phyloP scores from a whole-genome alignment of 1,139 yeast genomes.

The Groenewaldozyma sp. region DNA sequence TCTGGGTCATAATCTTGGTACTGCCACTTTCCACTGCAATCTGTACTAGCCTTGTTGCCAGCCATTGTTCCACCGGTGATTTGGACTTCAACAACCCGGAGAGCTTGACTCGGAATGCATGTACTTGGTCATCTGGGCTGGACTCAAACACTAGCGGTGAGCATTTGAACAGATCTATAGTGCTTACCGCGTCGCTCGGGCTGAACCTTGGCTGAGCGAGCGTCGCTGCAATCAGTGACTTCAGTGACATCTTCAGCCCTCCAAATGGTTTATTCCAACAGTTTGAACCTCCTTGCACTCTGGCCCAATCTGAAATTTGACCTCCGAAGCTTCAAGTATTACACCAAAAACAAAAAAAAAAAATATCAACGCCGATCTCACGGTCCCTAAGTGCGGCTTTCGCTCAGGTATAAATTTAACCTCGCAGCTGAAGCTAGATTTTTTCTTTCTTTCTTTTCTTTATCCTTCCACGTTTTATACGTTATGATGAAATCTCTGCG shows the following conservation, averaged over 20 bases:
- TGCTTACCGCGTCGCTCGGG: neutral
- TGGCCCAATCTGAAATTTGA: too few relatives aligned
- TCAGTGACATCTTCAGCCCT: neutral
- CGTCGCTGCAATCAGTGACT: neutral
- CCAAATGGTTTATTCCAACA: too few relatives aligned
- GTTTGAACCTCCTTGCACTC: too few relatives aligned
- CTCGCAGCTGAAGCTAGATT: too few relatives aligned
- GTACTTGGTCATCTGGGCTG: slow-evolving; percentile 23
- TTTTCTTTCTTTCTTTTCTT: slow-evolving; percentile 9
- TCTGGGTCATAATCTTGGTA: slow-evolving; percentile 28
- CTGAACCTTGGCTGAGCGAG: too few relatives aligned
- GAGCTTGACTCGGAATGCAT: slow-evolving; percentile 28
- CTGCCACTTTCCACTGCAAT: slow-evolving; percentile 22
- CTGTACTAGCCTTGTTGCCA: slow-evolving; percentile 28
- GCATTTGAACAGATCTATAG: neutral
- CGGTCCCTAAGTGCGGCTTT: too few relatives aligned
- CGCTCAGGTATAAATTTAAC: too few relatives aligned
- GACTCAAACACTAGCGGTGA: neutral
- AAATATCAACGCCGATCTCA: too few relatives aligned
- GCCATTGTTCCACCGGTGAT: slow-evolving; percentile 23
- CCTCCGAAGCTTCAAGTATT: too few relatives aligned
- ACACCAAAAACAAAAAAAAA: too few relatives aligned
- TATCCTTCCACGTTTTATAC: slow-evolving; percentile 32
- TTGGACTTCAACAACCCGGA: slow-evolving; percentile 31
- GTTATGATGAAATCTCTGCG: slow-evolving; percentile 30